Conservation (phyloP, 768 basidiomycete genomes). For the Kondoa malvinella region DNA sequence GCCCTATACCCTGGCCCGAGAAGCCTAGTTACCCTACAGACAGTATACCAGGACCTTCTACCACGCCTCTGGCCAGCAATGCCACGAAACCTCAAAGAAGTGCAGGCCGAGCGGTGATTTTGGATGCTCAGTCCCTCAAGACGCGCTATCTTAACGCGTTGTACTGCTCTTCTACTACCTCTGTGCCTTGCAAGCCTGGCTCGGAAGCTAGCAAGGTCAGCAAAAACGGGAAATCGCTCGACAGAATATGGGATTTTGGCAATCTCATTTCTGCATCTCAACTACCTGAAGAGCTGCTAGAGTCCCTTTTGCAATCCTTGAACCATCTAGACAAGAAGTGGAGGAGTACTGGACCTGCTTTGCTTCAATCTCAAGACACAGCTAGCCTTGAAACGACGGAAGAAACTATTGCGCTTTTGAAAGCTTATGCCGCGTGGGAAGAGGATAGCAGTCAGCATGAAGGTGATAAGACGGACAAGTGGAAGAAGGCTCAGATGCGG, state of each 20-base stretch:
- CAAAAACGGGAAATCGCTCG: background rate
- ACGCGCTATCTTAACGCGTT: background rate
- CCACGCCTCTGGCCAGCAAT: background rate
- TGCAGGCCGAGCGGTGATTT: background rate
- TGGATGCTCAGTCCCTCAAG: background rate
- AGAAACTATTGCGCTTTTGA: background rate
- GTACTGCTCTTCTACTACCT: background rate
- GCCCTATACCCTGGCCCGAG: constrained; percentile 3
- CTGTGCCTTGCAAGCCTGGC: background rate
- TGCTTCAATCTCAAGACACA: background rate
- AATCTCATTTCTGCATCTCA: background rate
- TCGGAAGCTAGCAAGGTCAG: background rate
- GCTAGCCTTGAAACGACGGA: background rate
- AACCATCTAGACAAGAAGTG: background rate
- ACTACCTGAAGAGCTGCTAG: background rate
- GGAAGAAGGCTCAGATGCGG: background rate
- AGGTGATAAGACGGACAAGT: background rate
- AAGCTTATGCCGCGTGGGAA: background rate
- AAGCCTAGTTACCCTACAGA: constrained; percentile 5
- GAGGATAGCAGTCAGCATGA: background rate
- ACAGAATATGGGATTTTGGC: background rate
- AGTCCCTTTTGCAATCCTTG: background rate
- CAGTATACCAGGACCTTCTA: background rate
- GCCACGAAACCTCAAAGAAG: background rate
- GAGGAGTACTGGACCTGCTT: background rate